Conservation (phyloP, 495 filamentous ascomycete genomes). For the Penicillium pancosmium region DNA sequence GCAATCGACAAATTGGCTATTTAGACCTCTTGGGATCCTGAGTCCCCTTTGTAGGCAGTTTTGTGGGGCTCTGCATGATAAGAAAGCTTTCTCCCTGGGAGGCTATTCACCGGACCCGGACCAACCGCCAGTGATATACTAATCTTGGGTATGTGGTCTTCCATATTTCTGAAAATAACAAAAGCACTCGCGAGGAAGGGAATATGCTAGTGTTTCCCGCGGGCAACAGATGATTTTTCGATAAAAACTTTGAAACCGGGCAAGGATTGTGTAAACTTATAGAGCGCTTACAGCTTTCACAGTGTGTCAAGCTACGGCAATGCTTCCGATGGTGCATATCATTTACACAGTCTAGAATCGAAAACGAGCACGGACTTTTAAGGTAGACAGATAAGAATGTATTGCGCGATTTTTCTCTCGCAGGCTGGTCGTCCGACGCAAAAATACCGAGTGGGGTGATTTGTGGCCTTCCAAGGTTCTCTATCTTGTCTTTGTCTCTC, state of each 20-base stretch:
- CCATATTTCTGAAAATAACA: neutral
- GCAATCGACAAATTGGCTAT: too few relatives aligned
- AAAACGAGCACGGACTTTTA: neutral
- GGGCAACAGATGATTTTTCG: neutral
- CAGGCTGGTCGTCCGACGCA: neutral
- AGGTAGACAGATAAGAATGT: neutral
- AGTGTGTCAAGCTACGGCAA: neutral
- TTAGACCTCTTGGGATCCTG: too few relatives aligned
- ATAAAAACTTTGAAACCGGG: neutral
- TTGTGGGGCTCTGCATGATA: neutral
- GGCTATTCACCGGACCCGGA: neutral
- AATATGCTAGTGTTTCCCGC: neutral
- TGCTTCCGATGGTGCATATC: constrained; percentile 1
- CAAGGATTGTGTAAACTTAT: neutral
- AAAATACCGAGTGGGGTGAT: neutral
- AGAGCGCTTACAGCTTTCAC: neutral
- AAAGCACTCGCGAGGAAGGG: neutral
- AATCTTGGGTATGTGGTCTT: neutral
- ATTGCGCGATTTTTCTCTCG: neutral
- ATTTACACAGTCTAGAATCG: neutral
- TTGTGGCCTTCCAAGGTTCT: neutral
- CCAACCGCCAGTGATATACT: neutral
- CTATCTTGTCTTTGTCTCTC: neutral
- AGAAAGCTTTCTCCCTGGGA: neutral
- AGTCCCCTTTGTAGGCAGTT: too few relatives aligned